Conservation (phyloP, 2,329 filamentous ascomycete genomes). For the Aureobasidium subglaciale region DNA sequence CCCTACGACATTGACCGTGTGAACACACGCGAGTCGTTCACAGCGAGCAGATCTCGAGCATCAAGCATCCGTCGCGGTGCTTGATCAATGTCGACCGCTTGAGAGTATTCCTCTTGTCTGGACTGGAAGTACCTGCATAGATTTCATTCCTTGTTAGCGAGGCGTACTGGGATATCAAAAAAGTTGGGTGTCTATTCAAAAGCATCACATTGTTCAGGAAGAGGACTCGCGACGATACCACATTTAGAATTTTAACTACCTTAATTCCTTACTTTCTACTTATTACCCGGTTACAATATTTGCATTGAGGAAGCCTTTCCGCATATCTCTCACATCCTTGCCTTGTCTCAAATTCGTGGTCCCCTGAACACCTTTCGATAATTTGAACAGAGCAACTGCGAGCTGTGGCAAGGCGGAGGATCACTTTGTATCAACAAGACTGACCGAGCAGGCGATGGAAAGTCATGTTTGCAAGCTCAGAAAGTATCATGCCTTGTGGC, state of each 20-base stretch:
- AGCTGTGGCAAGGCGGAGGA: no score
- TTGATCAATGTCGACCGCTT: neutral
- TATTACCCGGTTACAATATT: no score
- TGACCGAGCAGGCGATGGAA: no score
- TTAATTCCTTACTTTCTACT: neutral
- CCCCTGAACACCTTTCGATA: no score
- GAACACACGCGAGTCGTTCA: slow-evolving; percentile 41
- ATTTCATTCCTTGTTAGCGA: neutral
- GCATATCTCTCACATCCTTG: neutral
- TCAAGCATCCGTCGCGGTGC: slow-evolving; percentile 5
- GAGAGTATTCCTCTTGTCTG: no score
- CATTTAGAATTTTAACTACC: neutral
- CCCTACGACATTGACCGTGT: slow-evolving; percentile 45
- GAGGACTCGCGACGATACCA: neutral
- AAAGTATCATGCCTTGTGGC: no score
- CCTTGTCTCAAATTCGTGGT: neutral
- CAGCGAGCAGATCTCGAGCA: slow-evolving; percentile 13
- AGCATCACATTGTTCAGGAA: neutral
- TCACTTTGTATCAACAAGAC: no score
- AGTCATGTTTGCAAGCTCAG: no score
- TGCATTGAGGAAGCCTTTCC: no score
- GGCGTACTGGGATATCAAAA: slow-evolving; percentile 11
- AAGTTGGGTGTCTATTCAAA: neutral
- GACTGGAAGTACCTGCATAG: no score
- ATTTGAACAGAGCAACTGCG: no score